Evolutionary conservation across 192 early-diverging fungal species (phyloP).

Genomic region (Coemansia sp.): DNA sequence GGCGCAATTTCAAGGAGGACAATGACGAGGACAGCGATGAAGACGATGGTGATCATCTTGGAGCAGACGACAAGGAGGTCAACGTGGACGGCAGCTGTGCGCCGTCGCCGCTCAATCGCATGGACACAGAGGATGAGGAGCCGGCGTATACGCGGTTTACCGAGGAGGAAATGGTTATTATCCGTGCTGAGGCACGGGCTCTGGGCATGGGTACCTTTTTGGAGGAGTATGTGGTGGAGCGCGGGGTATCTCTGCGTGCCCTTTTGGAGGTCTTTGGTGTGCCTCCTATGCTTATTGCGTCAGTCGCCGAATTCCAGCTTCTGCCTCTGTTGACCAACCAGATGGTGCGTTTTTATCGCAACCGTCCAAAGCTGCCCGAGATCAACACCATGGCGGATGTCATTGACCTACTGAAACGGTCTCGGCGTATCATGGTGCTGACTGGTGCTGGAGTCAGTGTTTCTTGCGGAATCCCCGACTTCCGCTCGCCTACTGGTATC

Average conservation of each 20-base stretch:
- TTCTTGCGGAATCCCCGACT: slow-evolving; percentile 96
- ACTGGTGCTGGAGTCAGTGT: slow-evolving; percentile 85
- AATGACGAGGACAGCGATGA: neutral
- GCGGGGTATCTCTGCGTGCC: slow-evolving; percentile 51
- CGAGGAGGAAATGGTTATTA: slow-evolving; percentile 24
- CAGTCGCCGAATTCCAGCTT: slow-evolving; percentile 56
- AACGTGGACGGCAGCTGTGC: slow-evolving; percentile 47
- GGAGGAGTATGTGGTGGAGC: slow-evolving; percentile 57
- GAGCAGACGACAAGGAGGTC: slow-evolving; percentile 9
- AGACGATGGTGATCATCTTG: slow-evolving; percentile 13
- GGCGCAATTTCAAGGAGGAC: slow-evolving; percentile 1
- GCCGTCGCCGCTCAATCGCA: slow-evolving; percentile 24
- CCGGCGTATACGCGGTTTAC: slow-evolving; percentile 18
- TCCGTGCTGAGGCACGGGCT: slow-evolving; percentile 31
- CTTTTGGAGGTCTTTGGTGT: slow-evolving; percentile 62
- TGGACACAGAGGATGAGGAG: neutral
- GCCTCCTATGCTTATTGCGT: slow-evolving; percentile 32
- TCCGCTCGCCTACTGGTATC: slow-evolving; percentile 89
- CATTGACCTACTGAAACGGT: slow-evolving; percentile 53
- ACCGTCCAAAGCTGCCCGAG: slow-evolving; percentile 50
- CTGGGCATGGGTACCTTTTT: slow-evolving; percentile 53
- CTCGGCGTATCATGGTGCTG: slow-evolving; percentile 81
- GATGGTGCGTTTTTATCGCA: slow-evolving; percentile 55
- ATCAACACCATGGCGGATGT: slow-evolving; percentile 66
- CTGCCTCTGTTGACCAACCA: slow-evolving; percentile 57